Evolutionary conservation across 352 stramenopile genomes (phyloP), one percentile per base, ranked within the genome.

Genomic region (Phytophthora aleatoria): DNA sequence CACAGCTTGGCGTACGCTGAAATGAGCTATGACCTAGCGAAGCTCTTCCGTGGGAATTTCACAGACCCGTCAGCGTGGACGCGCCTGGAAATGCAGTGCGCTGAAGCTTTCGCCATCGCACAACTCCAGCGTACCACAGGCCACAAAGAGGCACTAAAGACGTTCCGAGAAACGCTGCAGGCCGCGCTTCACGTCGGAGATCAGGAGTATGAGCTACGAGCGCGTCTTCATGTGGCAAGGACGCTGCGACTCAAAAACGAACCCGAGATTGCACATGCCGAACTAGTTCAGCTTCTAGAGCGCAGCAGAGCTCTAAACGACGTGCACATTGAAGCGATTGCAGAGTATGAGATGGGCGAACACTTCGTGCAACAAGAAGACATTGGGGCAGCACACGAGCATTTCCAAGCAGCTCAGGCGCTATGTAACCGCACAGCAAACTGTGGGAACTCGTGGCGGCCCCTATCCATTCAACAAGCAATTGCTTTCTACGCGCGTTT

Each of bases 401-500:
- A 85, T 53, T 85, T 90, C 42, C 57, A 60, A 24, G 54, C 53
- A 8, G 76, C 77, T 13, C 75, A 77, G 24, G 70, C 64, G 26
- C 45, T 87, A 16, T 85, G 75, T 47, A 77, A 86, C 51, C 69
- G 82, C 56, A 84, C 77, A 1, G 74, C 65, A 1, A 72, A 82
- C 30, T 81, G 71, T 9, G 52, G 49, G 0, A 55, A 61, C 10
- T 69, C 67, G 28, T 86, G 77, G 81, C 68, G 79, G 0, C 28
- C 41, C 6, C 63, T 62, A 1, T 87, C 81, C 1, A 67, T 90
- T 24, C 69, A 85, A 50, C 67, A 78, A 6, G 81, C 81, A 1
- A 85, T 90, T 28, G 74, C 31, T 15, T 88, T 90, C 57, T 90
- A 90, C 61, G 60, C 69, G 1, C 68, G 62, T 15, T 51, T 90